Percentiles rank a stretch among this genome's conserved stretches.
These are phyloP conservation scores for Chlorencoelia australis DNA, from an alignment of 2,329 filamentous ascomycete genomes.

Conservation along the genomic window DNA sequence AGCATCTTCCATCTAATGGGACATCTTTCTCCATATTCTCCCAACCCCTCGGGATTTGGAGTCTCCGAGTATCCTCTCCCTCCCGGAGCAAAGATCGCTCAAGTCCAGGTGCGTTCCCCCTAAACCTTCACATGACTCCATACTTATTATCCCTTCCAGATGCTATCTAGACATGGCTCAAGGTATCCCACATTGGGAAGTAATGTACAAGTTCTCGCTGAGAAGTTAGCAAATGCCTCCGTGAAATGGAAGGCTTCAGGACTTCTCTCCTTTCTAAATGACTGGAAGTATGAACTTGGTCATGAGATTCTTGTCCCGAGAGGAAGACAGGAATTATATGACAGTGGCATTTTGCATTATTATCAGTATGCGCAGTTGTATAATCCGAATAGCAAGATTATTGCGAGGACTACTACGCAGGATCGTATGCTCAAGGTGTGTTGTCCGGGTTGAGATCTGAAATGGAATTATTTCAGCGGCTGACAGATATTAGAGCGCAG, in stretches of 20 bases:
- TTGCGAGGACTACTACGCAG: slow-evolving; percentile 65
- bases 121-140: neutral
- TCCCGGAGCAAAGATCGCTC: slow-evolving; percentile 54
- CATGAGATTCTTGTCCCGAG: slow-evolving; percentile 62
- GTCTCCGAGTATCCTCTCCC: slow-evolving; percentile 63
- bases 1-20: slow-evolving; percentile 66
- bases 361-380: slow-evolving; percentile 50
- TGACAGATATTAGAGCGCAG: slow-evolving; percentile 35
- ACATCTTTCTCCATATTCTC: slow-evolving; percentile 58
- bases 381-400: slow-evolving; percentile 61
- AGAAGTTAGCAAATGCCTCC: slow-evolving; percentile 45
- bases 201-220: slow-evolving; percentile 44
- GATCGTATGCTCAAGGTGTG: slow-evolving; percentile 59
- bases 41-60: slow-evolving; percentile 58
- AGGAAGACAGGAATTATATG: slow-evolving; percentile 63
- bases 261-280: slow-evolving; percentile 53
- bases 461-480: too few relatives aligned
- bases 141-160: slow-evolving; percentile 34
- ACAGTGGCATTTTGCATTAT: slow-evolving; percentile 59
- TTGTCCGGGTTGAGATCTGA: slow-evolving; percentile 27
- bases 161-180: slow-evolving; percentile 64
- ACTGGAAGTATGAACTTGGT: slow-evolving; percentile 61
- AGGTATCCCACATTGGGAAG: slow-evolving; percentile 58
- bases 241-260: slow-evolving; percentile 47
- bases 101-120: slow-evolving; percentile 39